Base-by-base conservation (phyloP, 805 yeast species). In the Candida ulmi region DNA sequence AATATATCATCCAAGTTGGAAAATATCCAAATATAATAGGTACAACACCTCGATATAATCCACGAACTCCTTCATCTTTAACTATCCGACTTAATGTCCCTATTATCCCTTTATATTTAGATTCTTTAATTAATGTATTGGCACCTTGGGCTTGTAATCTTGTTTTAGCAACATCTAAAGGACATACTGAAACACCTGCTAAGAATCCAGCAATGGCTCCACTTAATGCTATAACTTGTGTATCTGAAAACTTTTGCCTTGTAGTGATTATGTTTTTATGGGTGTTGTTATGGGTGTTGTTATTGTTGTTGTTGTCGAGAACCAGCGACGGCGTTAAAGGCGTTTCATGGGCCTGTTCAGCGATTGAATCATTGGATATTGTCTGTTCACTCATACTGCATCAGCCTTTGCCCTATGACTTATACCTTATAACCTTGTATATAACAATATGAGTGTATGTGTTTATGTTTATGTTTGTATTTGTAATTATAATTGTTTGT, bases 1-100 rank as follows among this genome's bases (percentile, higher is more conserved):
- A 93, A 59, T 93, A 93, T 35, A 93, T 85, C 71, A 88, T 88
- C 99, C 99, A 93, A 0, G 97, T 88, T 13, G 99, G 99, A 52
- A 93, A 79, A 61, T 93, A 93, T 0, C 99, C 99, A 37, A 91
- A 62, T 1, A 91, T 74, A 30, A 91, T 88, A n/a, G 99, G 98
- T 2, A 83, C 83, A 18, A 93, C 64, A 5, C 99, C 99, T 45
- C 95, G 68, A 58, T 93, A 93, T 12, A 93, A 68, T 0, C 98
- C 98, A 30, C 76, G 62, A 2, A 78, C 51, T 9, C 97, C 96
- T 63, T 90, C 97, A 40, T 88, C 91, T 29, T 62, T 59, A 42
- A 77, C 63, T 16, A 91, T 90, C 2, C 81, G 71, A 18, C 65
- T 55, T 56, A 88, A 63, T 0, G 95, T 85, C 6, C 80, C 78